Evolutionary conservation across 306 rosid species (phyloP), one percentile per base, ranked within the genome.

Genomic region (Citrullus mucosospermus): DNA sequence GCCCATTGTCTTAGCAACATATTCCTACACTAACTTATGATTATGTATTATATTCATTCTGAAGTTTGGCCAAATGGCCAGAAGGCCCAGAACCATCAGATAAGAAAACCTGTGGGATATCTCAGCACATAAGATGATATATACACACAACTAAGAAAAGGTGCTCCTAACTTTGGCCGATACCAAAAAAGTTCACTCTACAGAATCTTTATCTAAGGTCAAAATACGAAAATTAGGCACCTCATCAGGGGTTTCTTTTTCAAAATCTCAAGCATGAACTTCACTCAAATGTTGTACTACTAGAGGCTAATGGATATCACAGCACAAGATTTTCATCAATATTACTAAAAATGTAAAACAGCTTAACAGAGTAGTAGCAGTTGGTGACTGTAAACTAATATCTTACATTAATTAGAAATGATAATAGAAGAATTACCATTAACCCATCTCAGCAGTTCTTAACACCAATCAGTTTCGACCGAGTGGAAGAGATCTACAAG

Each of bases 401-500:
- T 51, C 8, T 50, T 73, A 51, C 77, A 51, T 28, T 8, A 16
- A 73, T 48, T 30, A 73, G 77, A 16, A 50, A 50, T 25, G 4
- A 48, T 76, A n/a, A 3, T 38, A 76, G 54, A 5, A 77, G 69
- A 57, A 77, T 25, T 18, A 2, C 54, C 77, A 73, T 17, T 51
- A 73, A 51, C 61, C 4, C 17, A 75, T 13, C n/a, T 18, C n/a
- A 9, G 54, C 73, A 78, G n/a, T 41, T 78, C 80, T 41, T 61
- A 62, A 30, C 60, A 43, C 43, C 46, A 75, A 84, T 89, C 90
- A 95, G 83, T 91, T 95, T 71, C 97, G 85, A 72, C 99, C 99
- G 39, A 95, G 99, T 2, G 97, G 99, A 11, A 95, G 90, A 53
- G 99, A 92, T 66, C 99, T 87, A 75, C 99, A 95, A 12, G 39